Base-by-base conservation (phyloP, 441 rosid species). In the Euphorbia celastroides region DNA sequence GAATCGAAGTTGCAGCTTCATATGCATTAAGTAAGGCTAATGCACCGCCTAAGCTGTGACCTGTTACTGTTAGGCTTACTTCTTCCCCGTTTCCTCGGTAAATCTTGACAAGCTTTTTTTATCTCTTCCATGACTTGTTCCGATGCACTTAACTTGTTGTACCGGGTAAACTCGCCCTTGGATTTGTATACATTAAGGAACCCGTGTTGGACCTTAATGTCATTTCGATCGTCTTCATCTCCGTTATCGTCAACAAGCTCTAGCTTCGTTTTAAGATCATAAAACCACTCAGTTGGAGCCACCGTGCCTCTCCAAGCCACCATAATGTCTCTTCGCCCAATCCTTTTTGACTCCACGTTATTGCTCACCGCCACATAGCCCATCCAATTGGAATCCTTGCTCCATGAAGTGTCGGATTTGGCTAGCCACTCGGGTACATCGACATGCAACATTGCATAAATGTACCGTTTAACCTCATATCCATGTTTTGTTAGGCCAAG, bases 351-450 rank as follows among this genome's bases (percentile, higher is more conserved):
- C 75, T 87, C 94, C 60, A 74, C 51, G 27, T 82, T 82, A 30
- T 82, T 77, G 38, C 91, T 84, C 30, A 77, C 82, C 0, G 91
- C 91, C 0, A 87, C 77, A 34, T 80, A 85, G 0, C 96, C 88
- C 80, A 87, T 83, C 96, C 93, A 87, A 50, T 89, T 89, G n/a
- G 91, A 87, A 50, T 87, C 90, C 73, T 80, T 87, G 78, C 91
- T 87, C 91, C 91, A 87, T 12, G 77, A 74, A 27, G 52, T 7
- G 12, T 73, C 22, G 0, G 91, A 77, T 55, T 71, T 77, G 48
- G 74, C 80, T 46, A 89, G 67, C 91, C 91, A 89, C 12, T 76
- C 65, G 8, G 93, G 93, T 62, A 89, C 79, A 46, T 80, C 85
- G 0, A 86, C 81, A 61, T 65, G 89, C 2, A 91, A 87, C 91